Conservation (phyloP, 148 eudicot species). For the Chenopodium suecicum region DNA sequence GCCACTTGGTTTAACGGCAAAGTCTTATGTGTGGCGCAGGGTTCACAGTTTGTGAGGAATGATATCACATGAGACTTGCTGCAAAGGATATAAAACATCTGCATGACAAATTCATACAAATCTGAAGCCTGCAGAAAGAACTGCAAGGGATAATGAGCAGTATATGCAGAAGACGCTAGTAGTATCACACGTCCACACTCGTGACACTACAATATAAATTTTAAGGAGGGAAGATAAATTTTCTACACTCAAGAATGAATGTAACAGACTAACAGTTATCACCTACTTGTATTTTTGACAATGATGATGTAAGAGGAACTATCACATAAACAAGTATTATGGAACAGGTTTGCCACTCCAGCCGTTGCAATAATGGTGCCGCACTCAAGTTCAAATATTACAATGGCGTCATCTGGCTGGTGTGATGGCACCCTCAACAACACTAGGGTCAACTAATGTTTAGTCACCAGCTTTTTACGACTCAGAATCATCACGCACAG, state of each 20-base stretch:
- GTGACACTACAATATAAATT: neutral
- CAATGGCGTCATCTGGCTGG: constrained; percentile 20
- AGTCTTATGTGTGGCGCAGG: no score
- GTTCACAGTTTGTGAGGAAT: no score
- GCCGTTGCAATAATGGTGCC: neutral
- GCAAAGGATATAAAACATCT: neutral
- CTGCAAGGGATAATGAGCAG: neutral
- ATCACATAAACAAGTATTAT: constrained; percentile 12
- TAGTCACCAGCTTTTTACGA: constrained; percentile 23
- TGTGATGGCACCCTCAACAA: neutral
- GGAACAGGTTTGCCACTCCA: constrained; percentile 1
- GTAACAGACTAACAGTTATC: neutral
- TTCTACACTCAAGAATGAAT: constrained; percentile 6
- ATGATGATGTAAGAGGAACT: constrained; percentile 2
- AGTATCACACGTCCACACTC: neutral
- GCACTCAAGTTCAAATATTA: constrained; percentile 11
- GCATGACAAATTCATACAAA: neutral
- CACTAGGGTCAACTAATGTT: neutral
- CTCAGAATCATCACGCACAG: constrained; percentile 53
- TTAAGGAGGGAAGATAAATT: neutral
- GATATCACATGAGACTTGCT: no score
- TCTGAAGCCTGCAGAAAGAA: neutral
- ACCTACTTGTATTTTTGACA: neutral
- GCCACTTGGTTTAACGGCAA: no score
- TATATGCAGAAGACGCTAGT: neutral